Conservation (phyloP, 495 filamentous ascomycete genomes). For the Wilcoxina mikolae region DNA sequence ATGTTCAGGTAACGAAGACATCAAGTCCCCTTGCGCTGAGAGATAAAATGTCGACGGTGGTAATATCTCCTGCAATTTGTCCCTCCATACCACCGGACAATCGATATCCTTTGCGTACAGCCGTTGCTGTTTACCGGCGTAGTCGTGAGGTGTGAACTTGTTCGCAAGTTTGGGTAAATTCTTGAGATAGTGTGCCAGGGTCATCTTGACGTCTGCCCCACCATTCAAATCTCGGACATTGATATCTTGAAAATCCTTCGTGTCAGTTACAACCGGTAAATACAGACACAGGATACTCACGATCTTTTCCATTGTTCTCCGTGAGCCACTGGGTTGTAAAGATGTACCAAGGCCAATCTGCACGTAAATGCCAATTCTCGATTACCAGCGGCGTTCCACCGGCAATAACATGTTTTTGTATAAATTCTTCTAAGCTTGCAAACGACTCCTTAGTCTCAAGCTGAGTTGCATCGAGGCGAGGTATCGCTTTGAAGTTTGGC, state of each 20-base stretch:
- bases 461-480: conserved; percentile 33
- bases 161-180: conserved; percentile 64
- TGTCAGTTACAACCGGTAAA: too few species aligned
- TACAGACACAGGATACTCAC: conserved; percentile 34
- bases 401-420: conserved; percentile 63
- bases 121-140: conserved; percentile 58
- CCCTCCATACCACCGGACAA: conserved; percentile 68
- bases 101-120: conserved; percentile 95
- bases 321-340: conserved; percentile 72
- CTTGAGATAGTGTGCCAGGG: conserved; percentile 72
- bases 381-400: conserved; percentile 76
- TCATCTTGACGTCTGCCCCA: conserved; percentile 57
- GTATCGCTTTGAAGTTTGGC: conserved; percentile 70
- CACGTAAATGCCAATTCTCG: conserved; percentile 58
- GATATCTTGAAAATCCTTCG: conserved; percentile 22
- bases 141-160: conserved; percentile 54
- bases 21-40: conserved; percentile 66
- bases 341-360: conserved; percentile 48
- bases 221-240: conserved; percentile 55
- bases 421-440: conserved; percentile 64
- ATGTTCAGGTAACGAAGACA: conserved; percentile 71
- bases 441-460: conserved; percentile 62
- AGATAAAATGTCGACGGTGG: conserved; percentile 71
- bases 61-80: conserved; percentile 59
- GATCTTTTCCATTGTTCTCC: conserved; percentile 54